Evolutionary conservation across 1,284 basidiomycete species (phyloP).

Genomic region (Ustilago shanxiensis): DNA sequence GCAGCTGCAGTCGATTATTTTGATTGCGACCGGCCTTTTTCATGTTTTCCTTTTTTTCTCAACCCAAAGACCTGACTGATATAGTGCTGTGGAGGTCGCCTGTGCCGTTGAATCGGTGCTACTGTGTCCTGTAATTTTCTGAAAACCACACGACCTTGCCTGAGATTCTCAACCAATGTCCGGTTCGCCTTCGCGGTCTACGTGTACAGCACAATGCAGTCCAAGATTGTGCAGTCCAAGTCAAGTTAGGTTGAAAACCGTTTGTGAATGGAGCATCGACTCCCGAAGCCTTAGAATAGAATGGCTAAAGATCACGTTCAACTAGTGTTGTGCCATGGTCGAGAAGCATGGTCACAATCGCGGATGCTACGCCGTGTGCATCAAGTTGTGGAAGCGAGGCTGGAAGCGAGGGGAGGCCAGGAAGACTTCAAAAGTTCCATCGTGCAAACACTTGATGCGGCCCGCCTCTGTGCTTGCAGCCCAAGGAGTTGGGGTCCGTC

Average conservation of each 20-base stretch:
- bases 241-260: background rate
- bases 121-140: background rate
- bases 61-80: background rate
- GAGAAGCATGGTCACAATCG: too few relatives aligned
- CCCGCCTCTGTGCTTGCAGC: background rate
- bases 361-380: too few relatives aligned
- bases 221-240: background rate
- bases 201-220: too few relatives aligned
- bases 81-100: background rate
- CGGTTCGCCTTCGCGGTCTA: background rate
- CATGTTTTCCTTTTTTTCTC: too few relatives aligned
- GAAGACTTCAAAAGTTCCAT: background rate
- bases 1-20: background rate
- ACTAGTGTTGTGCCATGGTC: too few relatives aligned
- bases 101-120: background rate
- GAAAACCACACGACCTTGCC: background rate
- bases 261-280: background rate
- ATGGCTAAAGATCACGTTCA: too few relatives aligned
- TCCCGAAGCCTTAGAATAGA: background rate
- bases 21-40: background rate
- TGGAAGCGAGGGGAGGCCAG: background rate
- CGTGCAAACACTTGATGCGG: background rate
- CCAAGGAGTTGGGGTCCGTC: slow-evolving; percentile 2
- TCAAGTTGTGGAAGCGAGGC: slow-evolving; percentile 1
- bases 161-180: background rate